Percentiles rank a stretch among this genome's conserved stretches.
phyloP scores from a whole-genome alignment of 1,139 yeast genomes.

The Taphrina populina region DNA sequence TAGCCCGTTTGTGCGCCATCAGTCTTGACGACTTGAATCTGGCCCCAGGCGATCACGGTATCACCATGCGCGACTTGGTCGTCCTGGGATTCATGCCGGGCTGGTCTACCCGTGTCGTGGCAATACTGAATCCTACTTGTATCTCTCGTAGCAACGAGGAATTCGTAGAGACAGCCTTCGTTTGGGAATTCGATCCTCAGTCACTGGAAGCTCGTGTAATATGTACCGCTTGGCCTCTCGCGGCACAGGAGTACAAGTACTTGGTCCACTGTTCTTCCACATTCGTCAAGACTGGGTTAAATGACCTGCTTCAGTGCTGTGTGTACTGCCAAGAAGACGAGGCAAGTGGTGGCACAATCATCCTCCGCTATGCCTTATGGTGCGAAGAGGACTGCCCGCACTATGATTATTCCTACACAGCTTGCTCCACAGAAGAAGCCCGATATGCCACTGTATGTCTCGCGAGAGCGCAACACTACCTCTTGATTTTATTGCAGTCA shows the following conservation, averaged over 20 bases:
- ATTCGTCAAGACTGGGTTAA: not conserved
- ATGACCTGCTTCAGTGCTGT: not conserved
- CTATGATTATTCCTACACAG: too few relatives aligned
- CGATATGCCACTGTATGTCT: too few relatives aligned
- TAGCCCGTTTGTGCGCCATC: too few relatives aligned
- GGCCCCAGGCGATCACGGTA: too few relatives aligned
- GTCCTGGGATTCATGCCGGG: slow-evolving; percentile 13
- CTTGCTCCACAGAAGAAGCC: too few relatives aligned
- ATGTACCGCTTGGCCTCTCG: too few relatives aligned
- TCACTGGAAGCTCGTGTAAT: not conserved
- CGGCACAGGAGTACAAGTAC: slow-evolving; percentile 1
- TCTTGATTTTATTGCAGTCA: too few relatives aligned
- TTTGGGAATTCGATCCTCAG: not conserved
- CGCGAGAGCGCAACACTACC: too few relatives aligned
- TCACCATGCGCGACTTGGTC: too few relatives aligned
- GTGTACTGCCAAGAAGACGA: not conserved
- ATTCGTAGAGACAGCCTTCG: not conserved
- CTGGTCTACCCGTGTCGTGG: not conserved
- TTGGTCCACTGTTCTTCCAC: slow-evolving; percentile 1
- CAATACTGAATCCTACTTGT: not conserved
- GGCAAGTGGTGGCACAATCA: not conserved
- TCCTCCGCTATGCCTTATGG: too few relatives aligned
- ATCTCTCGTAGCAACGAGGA: not conserved
- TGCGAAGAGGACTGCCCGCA: too few relatives aligned
- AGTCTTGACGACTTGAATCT: too few relatives aligned